phyloP scores from a whole-genome alignment of 805 yeast species.

The Spathaspora hagerdaliae region DNA sequence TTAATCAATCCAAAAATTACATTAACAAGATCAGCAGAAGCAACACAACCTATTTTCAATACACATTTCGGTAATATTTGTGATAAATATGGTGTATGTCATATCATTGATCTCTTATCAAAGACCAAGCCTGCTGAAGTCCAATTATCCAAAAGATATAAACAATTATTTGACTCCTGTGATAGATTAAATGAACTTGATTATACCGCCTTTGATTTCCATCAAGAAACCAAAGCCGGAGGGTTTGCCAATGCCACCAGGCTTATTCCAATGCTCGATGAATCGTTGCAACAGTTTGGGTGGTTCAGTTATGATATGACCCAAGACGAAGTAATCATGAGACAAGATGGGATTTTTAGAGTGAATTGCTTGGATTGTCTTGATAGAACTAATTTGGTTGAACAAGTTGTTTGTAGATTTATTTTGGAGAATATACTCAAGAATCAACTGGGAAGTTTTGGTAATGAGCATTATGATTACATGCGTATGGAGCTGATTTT shows the following conservation, averaged over 20 bases:
- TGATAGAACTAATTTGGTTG: constrained; percentile 88
- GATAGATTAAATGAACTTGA: constrained; percentile 29
- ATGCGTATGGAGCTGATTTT: constrained; percentile 47
- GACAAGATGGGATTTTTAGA: constrained; percentile 88
- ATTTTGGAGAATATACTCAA: constrained; percentile 48
- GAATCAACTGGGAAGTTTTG: constrained; percentile 20
- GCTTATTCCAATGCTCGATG: constrained; percentile 59
- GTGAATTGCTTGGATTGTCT: constrained; percentile 91
- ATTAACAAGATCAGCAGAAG: constrained; percentile 83
- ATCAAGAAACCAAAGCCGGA: constrained; percentile 81
- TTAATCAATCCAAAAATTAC: constrained; percentile 87
- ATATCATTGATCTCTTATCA: constrained; percentile 82
- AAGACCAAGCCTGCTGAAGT: constrained; percentile 70
- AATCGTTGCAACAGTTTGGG: constrained; percentile 73
- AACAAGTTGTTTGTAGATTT: constrained; percentile 73
- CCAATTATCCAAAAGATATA: constrained; percentile 65
- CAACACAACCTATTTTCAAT: constrained; percentile 86
- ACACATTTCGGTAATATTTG: constrained; percentile 71
- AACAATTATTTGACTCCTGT: constrained; percentile 49
- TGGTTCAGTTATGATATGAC: constrained; percentile 71
- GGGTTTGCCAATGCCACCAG: constrained; percentile 81
- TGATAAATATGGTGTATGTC: constrained; percentile 80
- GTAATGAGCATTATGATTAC: constrained; percentile 8
- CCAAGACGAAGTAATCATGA: constrained; percentile 51
- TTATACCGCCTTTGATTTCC: constrained; percentile 89